phyloP scores from a whole-genome alignment of 78 protist genomes.

The Salpingoeca rosetta region DNA sequence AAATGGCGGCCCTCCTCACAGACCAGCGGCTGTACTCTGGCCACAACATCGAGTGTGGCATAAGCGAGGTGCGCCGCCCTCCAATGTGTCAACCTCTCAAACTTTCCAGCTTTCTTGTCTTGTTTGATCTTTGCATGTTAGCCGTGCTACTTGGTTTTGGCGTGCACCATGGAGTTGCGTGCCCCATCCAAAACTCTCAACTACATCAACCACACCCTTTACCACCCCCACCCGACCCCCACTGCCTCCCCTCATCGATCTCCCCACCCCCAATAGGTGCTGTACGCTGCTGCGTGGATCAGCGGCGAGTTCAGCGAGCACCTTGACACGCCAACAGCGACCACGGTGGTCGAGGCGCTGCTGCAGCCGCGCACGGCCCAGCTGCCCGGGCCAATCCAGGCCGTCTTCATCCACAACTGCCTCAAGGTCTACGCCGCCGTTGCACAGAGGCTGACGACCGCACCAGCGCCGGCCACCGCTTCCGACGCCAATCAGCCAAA shows the following conservation, averaged over 20 bases:
- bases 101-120: too few relatives aligned
- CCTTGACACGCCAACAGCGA: neutral
- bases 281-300: constrained; percentile 80
- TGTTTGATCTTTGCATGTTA: neutral
- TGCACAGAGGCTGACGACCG: too few relatives aligned
- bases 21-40: neutral
- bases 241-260: too few relatives aligned
- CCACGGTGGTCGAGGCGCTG: constrained; percentile 34
- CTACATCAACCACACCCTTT: neutral
- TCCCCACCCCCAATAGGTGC: constrained; percentile 16
- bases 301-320: constrained; percentile 64
- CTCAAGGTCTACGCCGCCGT: constrained; percentile 60
- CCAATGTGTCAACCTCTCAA: too few relatives aligned
- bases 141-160: neutral
- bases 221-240: too few relatives aligned
- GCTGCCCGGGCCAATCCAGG: constrained; percentile 74
- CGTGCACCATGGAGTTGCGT: neutral
- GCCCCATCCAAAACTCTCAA: neutral
- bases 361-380: constrained; percentile 38
- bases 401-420: constrained; percentile 50
- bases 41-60: neutral
- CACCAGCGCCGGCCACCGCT: too few relatives aligned
- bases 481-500: too few relatives aligned
- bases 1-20: neutral
- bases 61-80: neutral